Evolutionary conservation across 768 basidiomycete genomes (phyloP).

Genomic region (Mycena floridula): DNA sequence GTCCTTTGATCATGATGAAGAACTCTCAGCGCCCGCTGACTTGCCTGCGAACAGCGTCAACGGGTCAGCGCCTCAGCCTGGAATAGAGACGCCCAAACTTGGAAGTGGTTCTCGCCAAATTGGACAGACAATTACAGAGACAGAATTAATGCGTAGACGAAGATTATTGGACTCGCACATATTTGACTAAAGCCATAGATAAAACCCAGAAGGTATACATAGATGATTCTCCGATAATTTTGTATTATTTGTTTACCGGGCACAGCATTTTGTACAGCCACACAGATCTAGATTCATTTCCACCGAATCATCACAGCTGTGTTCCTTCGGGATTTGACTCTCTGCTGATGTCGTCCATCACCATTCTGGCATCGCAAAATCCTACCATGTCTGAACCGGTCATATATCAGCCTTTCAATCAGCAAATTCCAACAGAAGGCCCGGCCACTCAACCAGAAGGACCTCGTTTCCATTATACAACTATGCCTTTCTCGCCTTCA

Average conservation of each 20-base stretch:
- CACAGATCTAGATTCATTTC: not conserved
- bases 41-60: not conserved
- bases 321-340: not conserved
- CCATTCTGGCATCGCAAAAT: too few relatives aligned
- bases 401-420: constrained; percentile 23
- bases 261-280: too few relatives aligned
- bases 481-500: constrained; percentile 7
- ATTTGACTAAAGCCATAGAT: too few relatives aligned
- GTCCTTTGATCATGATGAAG: constrained; percentile 1
- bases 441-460: constrained; percentile 11
- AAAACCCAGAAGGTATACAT: too few relatives aligned
- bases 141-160: constrained; percentile 71
- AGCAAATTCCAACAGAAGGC: constrained; percentile 13
- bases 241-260: too few relatives aligned
- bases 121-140: constrained; percentile 71
- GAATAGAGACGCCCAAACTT: too few relatives aligned
- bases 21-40: not conserved
- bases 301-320: not conserved
- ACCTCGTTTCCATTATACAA: constrained; percentile 10
- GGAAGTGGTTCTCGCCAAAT: constrained; percentile 32
- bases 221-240: too few relatives aligned
- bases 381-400: constrained; percentile 8
- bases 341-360: not conserved
- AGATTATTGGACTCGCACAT: constrained; percentile 74
- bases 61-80: not conserved